These are phyloP conservation scores for Chloris gayana DNA, from an alignment of 176 grass and related monocot genomes.

Conservation along the genomic window DNA sequence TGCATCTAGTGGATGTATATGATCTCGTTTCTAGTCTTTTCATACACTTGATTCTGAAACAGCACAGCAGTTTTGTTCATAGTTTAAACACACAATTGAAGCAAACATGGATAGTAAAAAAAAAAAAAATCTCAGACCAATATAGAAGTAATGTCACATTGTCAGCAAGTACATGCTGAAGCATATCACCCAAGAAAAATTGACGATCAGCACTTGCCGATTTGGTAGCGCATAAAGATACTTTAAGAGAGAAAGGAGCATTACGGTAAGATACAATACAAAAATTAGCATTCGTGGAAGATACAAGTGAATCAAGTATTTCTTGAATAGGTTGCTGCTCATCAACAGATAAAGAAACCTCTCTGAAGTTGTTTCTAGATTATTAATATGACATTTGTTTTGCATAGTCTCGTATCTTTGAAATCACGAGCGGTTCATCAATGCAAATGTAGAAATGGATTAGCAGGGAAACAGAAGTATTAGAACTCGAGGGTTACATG, in stretches of 20 bases:
- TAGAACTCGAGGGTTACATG: constrained; percentile 64
- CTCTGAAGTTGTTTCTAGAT: constrained; percentile 51
- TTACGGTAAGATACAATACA: constrained; percentile 22
- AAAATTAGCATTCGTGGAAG: constrained; percentile 32
- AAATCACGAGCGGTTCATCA: constrained; percentile 55
- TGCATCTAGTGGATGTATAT: background rate
- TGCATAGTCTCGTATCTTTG: constrained; percentile 58
- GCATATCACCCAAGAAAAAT: constrained; percentile 2
- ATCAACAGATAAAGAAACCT: constrained; percentile 39
- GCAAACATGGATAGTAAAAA: background rate
- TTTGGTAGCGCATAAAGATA: constrained; percentile 8
- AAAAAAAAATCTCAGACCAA: background rate
- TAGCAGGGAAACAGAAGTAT: constrained; percentile 58
- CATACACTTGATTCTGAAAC: background rate
- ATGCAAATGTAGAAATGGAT: constrained; percentile 67
- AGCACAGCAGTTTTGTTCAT: background rate
- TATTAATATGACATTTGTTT: constrained; percentile 66
- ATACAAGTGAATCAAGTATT: constrained; percentile 40
- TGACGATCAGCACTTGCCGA: background rate
- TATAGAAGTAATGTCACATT: background rate
- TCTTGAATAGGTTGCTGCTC: constrained; percentile 41
- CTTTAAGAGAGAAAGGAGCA: background rate
- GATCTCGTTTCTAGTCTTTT: background rate
- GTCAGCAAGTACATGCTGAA: background rate
- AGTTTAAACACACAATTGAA: background rate